Percentiles rank a stretch among this genome's conserved stretches.
These are phyloP conservation scores for Filobasidium wieringae DNA, from an alignment of 768 basidiomycete genomes.

Conservation along the genomic window DNA sequence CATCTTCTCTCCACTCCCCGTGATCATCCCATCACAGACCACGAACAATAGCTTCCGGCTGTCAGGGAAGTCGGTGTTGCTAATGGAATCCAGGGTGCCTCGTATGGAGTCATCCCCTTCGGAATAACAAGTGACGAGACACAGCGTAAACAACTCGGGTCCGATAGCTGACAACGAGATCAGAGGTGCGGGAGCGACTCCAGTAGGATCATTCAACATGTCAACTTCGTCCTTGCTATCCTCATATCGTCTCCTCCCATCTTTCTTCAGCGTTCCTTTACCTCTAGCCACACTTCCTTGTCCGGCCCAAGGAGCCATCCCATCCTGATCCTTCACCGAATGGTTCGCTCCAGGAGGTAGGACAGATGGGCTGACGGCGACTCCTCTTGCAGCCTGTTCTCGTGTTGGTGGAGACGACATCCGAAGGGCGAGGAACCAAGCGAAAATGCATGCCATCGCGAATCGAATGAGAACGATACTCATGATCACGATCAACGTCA, in stretches of 20 bases:
- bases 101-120: slow-evolving; percentile 88
- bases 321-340: slow-evolving; percentile 77
- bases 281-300: slow-evolving; percentile 36
- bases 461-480: slow-evolving; percentile 83
- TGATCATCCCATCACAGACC: slow-evolving; percentile 97
- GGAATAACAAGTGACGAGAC: slow-evolving; percentile 93
- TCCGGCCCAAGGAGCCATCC: slow-evolving; percentile 86
- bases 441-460: slow-evolving; percentile 90
- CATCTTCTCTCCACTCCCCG: slow-evolving; percentile 86
- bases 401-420: slow-evolving; percentile 41
- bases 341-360: slow-evolving; percentile 93
- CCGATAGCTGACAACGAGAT: slow-evolving; percentile 86
- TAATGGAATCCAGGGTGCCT: slow-evolving; percentile 86
- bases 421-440: slow-evolving; percentile 80
- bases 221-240: not conserved
- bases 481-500: slow-evolving; percentile 81
- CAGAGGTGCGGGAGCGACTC: slow-evolving; percentile 42
- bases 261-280: not conserved
- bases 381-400: slow-evolving; percentile 49
- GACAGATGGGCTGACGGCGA: slow-evolving; percentile 85
- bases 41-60: slow-evolving; percentile 81
- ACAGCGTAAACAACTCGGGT: slow-evolving; percentile 85
- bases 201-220: not conserved
- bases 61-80: slow-evolving; percentile 80
- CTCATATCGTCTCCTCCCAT: not conserved